A percentile compares a stretch with the other conserved stretches of the same genome.
These are phyloP conservation scores for Teunomyces atbi DNA, from an alignment of 805 yeast genomes.

Conservation along the genomic window DNA sequence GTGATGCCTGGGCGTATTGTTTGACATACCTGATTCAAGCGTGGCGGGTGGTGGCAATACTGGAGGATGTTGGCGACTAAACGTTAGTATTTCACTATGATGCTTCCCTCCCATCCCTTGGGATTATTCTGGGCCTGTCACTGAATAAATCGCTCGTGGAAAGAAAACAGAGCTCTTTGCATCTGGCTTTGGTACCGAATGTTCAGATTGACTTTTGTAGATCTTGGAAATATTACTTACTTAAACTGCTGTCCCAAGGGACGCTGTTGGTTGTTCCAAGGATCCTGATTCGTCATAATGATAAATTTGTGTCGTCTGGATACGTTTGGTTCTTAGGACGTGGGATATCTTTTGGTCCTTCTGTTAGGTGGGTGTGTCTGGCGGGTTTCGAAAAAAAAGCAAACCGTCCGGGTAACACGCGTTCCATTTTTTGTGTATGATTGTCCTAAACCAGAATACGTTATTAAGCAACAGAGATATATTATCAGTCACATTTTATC, in stretches of 20 bases:
- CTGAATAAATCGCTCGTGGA: neutral
- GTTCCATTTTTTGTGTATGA: neutral
- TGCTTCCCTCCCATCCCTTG: neutral
- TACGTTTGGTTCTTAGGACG: neutral
- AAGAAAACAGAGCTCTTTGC: too few species aligned
- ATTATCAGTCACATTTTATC: neutral
- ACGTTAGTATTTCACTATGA: neutral
- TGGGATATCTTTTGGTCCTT: constrained; percentile 1
- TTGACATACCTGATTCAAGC: constrained; percentile 47
- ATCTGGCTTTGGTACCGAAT: neutral
- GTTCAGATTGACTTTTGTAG: neutral
- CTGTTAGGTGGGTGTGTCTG: constrained; percentile 4
- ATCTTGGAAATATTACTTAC: constrained; percentile 26
- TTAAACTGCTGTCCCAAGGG: constrained; percentile 43
- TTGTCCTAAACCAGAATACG: neutral
- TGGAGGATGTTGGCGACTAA: constrained; percentile 57
- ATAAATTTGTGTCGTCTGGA: neutral
- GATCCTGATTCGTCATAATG: constrained; percentile 27
- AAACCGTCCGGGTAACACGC: neutral
- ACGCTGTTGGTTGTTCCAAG: constrained; percentile 42
- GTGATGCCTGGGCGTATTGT: neutral
- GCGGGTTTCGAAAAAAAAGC: constrained; percentile 4
- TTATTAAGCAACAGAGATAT: neutral
- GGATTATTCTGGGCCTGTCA: neutral
- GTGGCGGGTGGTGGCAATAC: constrained; percentile 61